Evolutionary conservation across 768 basidiomycete genomes (phyloP).

Genomic region (Leucogyrophana mollusca): DNA sequence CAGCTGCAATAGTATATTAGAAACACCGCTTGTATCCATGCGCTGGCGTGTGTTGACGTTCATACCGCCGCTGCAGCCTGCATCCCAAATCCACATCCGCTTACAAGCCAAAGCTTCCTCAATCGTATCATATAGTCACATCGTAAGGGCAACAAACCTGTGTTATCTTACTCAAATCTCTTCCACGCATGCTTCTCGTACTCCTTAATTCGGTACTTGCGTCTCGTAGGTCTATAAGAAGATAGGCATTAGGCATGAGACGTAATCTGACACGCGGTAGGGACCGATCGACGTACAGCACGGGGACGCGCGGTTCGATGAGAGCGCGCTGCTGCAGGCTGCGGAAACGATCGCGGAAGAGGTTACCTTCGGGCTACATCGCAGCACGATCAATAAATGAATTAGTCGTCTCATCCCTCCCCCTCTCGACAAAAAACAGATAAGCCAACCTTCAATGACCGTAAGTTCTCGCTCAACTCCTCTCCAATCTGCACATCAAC

Average conservation of each 20-base stretch:
- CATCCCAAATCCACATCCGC: no score
- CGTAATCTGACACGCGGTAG: slow-evolving; percentile 23
- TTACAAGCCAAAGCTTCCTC: no score
- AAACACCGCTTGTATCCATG: no score
- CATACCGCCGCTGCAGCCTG: no score
- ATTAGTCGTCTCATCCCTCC: background rate
- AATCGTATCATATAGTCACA: background rate
- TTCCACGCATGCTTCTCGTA: slow-evolving; percentile 85
- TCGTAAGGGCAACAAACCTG: background rate
- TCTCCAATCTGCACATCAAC: slow-evolving; percentile 90
- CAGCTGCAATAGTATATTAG: no score
- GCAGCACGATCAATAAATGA: slow-evolving; percentile 4
- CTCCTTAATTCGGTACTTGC: slow-evolving; percentile 51
- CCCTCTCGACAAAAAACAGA: no score
- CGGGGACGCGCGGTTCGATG: slow-evolving; percentile 81
- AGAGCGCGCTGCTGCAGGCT: slow-evolving; percentile 87
- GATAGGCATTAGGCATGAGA: background rate
- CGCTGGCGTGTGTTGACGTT: no score
- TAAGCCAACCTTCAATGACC: slow-evolving; percentile 74
- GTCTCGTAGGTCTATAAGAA: slow-evolving; percentile 21
- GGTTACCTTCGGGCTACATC: slow-evolving; percentile 86
- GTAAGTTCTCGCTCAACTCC: slow-evolving; percentile 80
- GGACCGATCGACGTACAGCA: slow-evolving; percentile 54
- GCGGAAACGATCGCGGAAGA: slow-evolving; percentile 86
- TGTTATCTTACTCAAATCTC: slow-evolving; percentile 48